Conservation (phyloP, 2,329 filamentous ascomycete species). For the Elsinoe necatrix region DNA sequence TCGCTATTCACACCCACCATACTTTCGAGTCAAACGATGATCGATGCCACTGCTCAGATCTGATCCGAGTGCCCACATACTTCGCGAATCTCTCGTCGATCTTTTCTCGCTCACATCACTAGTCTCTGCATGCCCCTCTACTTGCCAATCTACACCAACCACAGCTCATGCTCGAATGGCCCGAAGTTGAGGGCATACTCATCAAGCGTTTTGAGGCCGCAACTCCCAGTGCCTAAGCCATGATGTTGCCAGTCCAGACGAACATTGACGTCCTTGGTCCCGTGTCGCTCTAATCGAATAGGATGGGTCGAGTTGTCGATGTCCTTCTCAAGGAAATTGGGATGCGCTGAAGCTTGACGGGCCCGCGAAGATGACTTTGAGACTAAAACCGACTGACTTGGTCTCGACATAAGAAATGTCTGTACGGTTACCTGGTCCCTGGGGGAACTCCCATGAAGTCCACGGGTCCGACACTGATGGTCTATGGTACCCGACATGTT, state of each 20-base stretch:
- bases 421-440: conserved; percentile 58
- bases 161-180: conserved; percentile 27
- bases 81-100: too few species aligned
- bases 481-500: conserved; percentile 45
- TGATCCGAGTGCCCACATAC: background rate
- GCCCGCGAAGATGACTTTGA: background rate
- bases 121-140: background rate
- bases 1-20: too few species aligned
- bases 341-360: background rate
- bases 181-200: conserved; percentile 33
- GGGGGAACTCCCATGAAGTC: conserved; percentile 56
- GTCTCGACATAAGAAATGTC: conserved; percentile 28
- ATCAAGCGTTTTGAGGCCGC: conserved; percentile 46
- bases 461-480: conserved; percentile 43
- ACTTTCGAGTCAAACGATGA: too few species aligned
- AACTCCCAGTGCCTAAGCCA: conserved; percentile 54
- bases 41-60: too few species aligned
- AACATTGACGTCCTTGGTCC: conserved; percentile 48
- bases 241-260: conserved; percentile 55
- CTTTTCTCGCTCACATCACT: too few species aligned
- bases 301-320: conserved; percentile 49
- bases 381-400: background rate
- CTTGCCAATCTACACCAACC: background rate
- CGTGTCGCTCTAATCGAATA: conserved; percentile 48
- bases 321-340: background rate